Conservation (phyloP, 352 stramenopile genomes). For the Hyaloperonospora brassicae region DNA sequence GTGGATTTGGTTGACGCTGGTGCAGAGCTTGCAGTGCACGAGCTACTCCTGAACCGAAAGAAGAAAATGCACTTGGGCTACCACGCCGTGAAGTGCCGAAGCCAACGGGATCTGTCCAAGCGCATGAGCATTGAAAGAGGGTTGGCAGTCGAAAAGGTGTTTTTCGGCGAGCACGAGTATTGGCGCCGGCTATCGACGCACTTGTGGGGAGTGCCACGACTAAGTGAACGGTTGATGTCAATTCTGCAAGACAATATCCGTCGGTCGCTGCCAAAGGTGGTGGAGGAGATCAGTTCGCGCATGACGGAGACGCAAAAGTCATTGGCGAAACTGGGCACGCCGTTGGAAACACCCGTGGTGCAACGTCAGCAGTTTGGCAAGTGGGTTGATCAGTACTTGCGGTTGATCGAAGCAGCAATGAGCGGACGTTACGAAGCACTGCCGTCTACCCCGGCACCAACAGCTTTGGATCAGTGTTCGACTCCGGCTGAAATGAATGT, state of each 20-base stretch:
- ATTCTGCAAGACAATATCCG: constrained; percentile 50
- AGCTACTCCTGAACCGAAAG: constrained; percentile 72
- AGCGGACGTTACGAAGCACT: constrained; percentile 25
- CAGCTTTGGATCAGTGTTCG: too few relatives aligned
- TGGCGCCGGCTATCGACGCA: constrained; percentile 27
- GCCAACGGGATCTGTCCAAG: constrained; percentile 55
- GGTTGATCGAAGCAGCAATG: constrained; percentile 27
- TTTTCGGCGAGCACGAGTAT: constrained; percentile 10
- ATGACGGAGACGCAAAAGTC: constrained; percentile 17
- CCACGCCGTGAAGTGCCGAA: constrained; percentile 83
- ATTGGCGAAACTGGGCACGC: constrained; percentile 20
- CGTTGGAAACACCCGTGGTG: constrained; percentile 14
- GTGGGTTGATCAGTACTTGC: constrained; percentile 26
- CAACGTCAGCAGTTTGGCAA: constrained; percentile 29
- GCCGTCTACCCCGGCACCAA: neutral
- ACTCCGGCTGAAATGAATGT: constrained; percentile 13
- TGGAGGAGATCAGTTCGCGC: constrained; percentile 31
- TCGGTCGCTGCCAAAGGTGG: constrained; percentile 36
- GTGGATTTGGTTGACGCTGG: constrained; percentile 83
- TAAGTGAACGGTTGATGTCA: constrained; percentile 31
- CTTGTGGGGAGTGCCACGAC: constrained; percentile 29
- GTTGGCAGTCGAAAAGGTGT: constrained; percentile 34
- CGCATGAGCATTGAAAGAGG: constrained; percentile 49
- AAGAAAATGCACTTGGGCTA: constrained; percentile 62
- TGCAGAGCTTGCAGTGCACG: constrained; percentile 53